A percentile compares a stretch with the other conserved stretches of the same genome.
Evolutionary conservation across 305 asterid species (phyloP).

Genomic region (Solanum aculeatissimum): DNA sequence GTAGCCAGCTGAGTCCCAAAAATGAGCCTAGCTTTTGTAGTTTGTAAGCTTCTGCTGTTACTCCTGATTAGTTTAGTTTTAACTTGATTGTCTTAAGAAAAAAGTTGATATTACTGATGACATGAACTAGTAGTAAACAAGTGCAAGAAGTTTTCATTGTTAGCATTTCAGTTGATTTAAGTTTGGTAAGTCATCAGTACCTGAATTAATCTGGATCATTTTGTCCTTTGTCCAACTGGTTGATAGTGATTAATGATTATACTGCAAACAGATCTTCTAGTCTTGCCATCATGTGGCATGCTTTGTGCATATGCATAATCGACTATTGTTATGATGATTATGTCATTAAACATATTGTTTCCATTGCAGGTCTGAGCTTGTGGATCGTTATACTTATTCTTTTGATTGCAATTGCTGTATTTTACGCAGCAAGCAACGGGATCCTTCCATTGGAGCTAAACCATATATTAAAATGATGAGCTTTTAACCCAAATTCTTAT

Average conservation of each 20-base stretch:
- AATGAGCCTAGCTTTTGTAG: background rate
- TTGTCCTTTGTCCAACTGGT: background rate
- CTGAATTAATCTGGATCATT: background rate
- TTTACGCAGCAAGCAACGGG: slow-evolving; percentile 26
- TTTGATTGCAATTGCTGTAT: slow-evolving; percentile 48
- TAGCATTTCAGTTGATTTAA: background rate
- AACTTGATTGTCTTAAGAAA: background rate
- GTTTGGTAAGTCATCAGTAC: background rate
- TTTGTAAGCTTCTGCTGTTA: background rate
- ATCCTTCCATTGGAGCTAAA: slow-evolving; percentile 7
- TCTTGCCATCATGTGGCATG: background rate
- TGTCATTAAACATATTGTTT: background rate
- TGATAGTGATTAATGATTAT: background rate
- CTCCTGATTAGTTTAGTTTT: background rate
- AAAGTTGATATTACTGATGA: background rate
- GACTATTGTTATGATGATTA: background rate
- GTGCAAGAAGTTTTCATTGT: background rate
- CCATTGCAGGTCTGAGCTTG: slow-evolving; percentile 44
- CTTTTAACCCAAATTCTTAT: background rate
- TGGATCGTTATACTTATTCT: slow-evolving; percentile 49
- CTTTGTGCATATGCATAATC: background rate
- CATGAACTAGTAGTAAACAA: background rate
- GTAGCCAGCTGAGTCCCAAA: background rate
- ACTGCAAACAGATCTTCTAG: background rate
- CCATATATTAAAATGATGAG: background rate